Evolutionary conservation across 192 early-diverging fungal genomes (phyloP), one percentile per base, ranked within the genome.

Genomic region (Backusella circina): DNA sequence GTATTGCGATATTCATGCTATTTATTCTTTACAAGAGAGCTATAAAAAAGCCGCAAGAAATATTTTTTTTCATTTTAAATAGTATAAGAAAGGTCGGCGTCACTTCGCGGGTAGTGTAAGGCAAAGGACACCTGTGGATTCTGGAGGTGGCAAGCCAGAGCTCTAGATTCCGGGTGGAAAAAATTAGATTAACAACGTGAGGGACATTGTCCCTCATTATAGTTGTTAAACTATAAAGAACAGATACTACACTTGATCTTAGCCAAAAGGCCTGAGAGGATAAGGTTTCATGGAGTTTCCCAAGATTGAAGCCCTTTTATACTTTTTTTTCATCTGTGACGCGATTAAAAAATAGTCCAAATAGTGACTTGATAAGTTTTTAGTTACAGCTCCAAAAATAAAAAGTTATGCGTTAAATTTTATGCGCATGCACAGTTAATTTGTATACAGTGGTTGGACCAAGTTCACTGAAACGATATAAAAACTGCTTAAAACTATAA

Each of bases 171-270:
- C 71, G 47, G 82, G 76, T 81, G 78, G 75, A 79, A 61, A 90
- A 90, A 90, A 90, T 90, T 82, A 82, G 85, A 80, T 82, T 87
- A 87, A 90, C 80, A 90, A 82, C 80, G 54, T 76, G 77, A 69
- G 67, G 66, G 67, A 72, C 84, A 77, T 80, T 85, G 85, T 75
- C 65, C 64, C 75, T 66, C 77, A 77, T 87, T 88, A 83, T 80
- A 91, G 87, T 82, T 86, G 82, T 91, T 86, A 91, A 80, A 87
- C 88, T 90, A 82, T 85, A 88, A 87, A 90, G 89, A 93, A 93
- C 91, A 93, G 91, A 93, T 93, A 93, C 91, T 92, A 93, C 91
- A 93, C 91, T 93, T 93, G 91, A 93, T 92, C 90, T 92, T 91
- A 93, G 91, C 91, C 90, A 92, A 92, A 84, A 91, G 87, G 88